Evolutionary conservation across 306 rosid genomes (phyloP), one percentile per base, ranked within the genome.

Genomic region (Cicer cuneatum): DNA sequence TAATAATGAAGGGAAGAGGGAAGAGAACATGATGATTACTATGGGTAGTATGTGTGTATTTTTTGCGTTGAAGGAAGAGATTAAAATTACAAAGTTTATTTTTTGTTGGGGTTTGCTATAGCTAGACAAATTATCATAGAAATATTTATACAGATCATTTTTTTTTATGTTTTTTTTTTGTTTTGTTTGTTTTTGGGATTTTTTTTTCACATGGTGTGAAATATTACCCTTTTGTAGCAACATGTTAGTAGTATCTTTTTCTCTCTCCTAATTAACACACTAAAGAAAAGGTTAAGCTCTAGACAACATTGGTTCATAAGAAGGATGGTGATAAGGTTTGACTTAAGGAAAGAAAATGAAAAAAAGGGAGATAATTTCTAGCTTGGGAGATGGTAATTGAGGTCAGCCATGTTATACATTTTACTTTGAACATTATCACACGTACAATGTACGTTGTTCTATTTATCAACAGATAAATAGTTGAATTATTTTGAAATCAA

Each of bases 21-120:
- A 66, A 74, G 86, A 84, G 79, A 86, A 81, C 94, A 91, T 89
- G 86, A 91, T 91, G 88, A 91, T 91, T 85, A 82, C 82, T 67
- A 35, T 12, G 51, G 51, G 49, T 39, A 41, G 81, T 59, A 59
- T 77, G 68, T 84, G 72, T 78, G 73, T 71, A 14, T 73, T 81
- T 83, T 77, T 57, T 71, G 84, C 72, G 62, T 83, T 79, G 84
- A 59, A 68, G 81, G 49, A 77, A 80, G 86, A 80, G 80, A 78
- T 66, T 35, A 73, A 82, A 61, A 52, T 81, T 69, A 54, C 76
- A 11, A 77, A 58, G 33, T 21, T 43, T 79, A 15, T 43, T 76
- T 61, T 45, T 73, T 19, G 45, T 75, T 85, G 63, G 74, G 68
- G 42, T 74, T 68, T 38, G 45, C 35, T 53, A 62, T 62, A 58